These are phyloP conservation scores for Narthecium ossifragum DNA, from an alignment of 106 monocot species.

Conservation along the genomic window DNA sequence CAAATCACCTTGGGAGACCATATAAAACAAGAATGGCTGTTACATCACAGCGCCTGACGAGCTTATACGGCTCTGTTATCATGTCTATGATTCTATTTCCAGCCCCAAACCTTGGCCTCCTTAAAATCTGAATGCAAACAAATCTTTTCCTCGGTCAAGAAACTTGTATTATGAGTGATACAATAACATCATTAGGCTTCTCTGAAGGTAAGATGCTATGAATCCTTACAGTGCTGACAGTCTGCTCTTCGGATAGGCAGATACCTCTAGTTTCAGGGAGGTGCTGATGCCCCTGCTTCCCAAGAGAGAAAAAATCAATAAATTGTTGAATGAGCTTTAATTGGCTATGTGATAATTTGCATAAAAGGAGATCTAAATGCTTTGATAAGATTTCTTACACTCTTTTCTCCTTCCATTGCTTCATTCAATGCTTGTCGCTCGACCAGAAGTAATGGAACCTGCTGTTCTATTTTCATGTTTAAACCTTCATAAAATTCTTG, in stretches of 20 bases:
- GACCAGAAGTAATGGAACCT: constrained; percentile 78
- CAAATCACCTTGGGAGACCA: constrained; percentile 71
- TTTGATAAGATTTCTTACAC: constrained; percentile 29
- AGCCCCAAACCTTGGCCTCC: constrained; percentile 57
- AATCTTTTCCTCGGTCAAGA: too few species aligned
- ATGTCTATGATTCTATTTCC: constrained; percentile 62
- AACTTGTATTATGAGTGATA: too few species aligned
- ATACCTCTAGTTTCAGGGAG: constrained; percentile 94
- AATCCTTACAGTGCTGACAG: constrained; percentile 69
- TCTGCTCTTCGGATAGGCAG: constrained; percentile 94
- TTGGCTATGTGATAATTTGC: neutral
- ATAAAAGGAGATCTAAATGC: neutral
- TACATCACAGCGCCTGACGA: constrained; percentile 65
- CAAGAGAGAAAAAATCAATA: neutral
- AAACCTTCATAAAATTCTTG: constrained; percentile 90
- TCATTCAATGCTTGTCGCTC: constrained; percentile 87
- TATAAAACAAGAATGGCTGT: constrained; percentile 82
- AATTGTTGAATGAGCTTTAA: constrained; percentile 3
- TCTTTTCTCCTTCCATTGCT: constrained; percentile 94
- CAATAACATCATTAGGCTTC: neutral
- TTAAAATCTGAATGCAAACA: constrained; percentile 46
- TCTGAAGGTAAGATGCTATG: neutral
- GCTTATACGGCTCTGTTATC: constrained; percentile 54
- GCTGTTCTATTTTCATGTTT: constrained; percentile 90
- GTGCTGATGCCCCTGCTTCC: constrained; percentile 66